Evolutionary conservation across 495 filamentous ascomycete species (phyloP).

Genomic region (Astrocystis sublimbata): DNA sequence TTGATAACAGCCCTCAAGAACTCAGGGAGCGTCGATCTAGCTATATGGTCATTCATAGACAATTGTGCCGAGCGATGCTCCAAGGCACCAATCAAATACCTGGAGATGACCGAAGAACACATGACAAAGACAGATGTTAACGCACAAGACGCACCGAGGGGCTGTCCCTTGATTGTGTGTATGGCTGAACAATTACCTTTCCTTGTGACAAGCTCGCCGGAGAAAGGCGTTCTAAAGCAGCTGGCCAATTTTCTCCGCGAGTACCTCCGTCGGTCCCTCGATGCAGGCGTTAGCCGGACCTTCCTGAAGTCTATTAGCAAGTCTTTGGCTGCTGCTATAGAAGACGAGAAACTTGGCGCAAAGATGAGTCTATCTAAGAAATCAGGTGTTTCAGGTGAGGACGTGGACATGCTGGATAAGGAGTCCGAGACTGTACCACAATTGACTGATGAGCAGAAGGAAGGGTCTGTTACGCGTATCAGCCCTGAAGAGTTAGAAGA

Average conservation of each 20-base stretch:
- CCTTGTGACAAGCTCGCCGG: conserved; percentile 48
- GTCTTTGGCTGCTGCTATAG: conserved; percentile 18
- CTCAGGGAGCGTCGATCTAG: conserved; percentile 18
- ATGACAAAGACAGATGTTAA: conserved; percentile 25
- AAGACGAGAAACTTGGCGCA: conserved; percentile 21
- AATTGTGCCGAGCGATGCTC: conserved; percentile 72
- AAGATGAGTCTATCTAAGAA: conserved; percentile 21
- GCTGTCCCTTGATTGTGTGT: conserved; percentile 58
- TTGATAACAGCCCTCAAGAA: conserved; percentile 53
- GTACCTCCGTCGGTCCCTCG: conserved; percentile 26
- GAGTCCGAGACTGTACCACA: neutral
- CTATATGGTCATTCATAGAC: conserved; percentile 69
- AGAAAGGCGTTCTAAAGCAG: conserved; percentile 20
- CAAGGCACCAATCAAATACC: conserved; percentile 73
- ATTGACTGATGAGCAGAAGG: neutral
- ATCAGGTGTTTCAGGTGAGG: neutral
- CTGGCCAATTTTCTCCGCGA: conserved; percentile 27
- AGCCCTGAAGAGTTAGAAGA: conserved; percentile 33
- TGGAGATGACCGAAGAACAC: conserved; percentile 51
- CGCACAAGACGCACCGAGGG: conserved; percentile 34
- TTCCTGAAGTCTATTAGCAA: conserved; percentile 25
- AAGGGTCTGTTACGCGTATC: conserved; percentile 11
- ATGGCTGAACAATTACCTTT: conserved; percentile 80
- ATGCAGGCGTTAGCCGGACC: conserved; percentile 20
- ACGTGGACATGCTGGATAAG: neutral